phyloP scores from a whole-genome alignment of 495 filamentous ascomycete genomes.

The Aspergillus conjunctus region DNA sequence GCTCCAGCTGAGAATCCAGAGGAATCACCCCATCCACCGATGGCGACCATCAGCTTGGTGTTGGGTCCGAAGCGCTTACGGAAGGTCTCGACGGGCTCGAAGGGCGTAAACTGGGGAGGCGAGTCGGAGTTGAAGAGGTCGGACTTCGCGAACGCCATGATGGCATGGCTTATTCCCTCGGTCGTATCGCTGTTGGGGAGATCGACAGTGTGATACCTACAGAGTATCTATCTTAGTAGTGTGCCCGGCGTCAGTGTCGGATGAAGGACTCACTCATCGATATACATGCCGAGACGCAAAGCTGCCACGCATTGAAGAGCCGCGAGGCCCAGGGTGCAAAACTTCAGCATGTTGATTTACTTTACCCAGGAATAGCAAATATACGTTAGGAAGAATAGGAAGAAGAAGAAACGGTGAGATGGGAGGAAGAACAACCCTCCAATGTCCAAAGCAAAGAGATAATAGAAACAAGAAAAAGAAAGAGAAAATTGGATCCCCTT shows the following conservation, averaged over 20 bases:
- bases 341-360: conserved; percentile 32
- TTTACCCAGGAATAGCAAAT: too few species aligned
- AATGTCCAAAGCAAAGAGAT: background rate
- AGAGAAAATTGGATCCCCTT: background rate
- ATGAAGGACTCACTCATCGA: conserved; percentile 37
- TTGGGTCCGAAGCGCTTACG: conserved; percentile 59
- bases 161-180: conserved; percentile 54
- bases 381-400: background rate
- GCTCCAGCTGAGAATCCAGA: conserved; percentile 62
- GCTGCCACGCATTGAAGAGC: conserved; percentile 35
- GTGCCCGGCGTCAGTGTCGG: too few species aligned
- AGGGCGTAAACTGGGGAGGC: conserved; percentile 55
- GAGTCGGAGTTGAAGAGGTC: conserved; percentile 59
- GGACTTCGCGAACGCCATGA: conserved; percentile 67
- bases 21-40: conserved; percentile 75
- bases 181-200: conserved; percentile 35
- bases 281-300: conserved; percentile 43
- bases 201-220: conserved; percentile 35
- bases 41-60: conserved; percentile 68
- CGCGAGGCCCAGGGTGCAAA: conserved; percentile 35
- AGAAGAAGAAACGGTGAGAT: background rate
- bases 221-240: background rate
- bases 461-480: background rate
- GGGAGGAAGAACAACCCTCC: background rate
- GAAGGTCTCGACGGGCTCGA: conserved; percentile 57